These are phyloP conservation scores for Russula emetica DNA, from an alignment of 768 basidiomycete species.

Conservation along the genomic window DNA sequence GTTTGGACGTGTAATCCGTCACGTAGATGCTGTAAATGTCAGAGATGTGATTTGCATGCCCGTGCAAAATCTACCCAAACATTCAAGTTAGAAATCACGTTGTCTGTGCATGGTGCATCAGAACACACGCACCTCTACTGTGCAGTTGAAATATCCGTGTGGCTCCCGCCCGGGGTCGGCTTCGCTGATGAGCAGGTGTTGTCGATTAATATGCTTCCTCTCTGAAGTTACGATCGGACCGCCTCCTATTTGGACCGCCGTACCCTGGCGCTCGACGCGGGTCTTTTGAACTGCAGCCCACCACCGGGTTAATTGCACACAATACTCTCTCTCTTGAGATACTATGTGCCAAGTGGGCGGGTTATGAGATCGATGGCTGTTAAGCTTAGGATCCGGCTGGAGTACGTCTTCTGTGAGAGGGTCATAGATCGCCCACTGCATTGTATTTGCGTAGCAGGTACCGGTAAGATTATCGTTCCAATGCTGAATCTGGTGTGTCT, in stretches of 20 bases:
- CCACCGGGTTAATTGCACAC: conserved; percentile 19
- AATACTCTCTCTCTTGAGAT: conserved; percentile 16
- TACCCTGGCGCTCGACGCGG: conserved; percentile 20
- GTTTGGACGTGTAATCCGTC: conserved; percentile 27
- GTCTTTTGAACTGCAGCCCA: conserved; percentile 25
- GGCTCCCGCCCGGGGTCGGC: conserved; percentile 44
- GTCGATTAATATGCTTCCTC: conserved; percentile 28
- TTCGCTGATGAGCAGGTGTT: conserved; percentile 50
- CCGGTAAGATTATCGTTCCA: conserved; percentile 18
- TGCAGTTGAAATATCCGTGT: conserved; percentile 57
- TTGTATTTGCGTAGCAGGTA: conserved; percentile 11
- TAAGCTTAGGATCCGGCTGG: conserved; percentile 11
- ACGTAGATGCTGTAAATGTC: conserved; percentile 27
- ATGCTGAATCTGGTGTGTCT: conserved; percentile 9
- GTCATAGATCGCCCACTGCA: conserved; percentile 23
- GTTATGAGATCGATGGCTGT: neutral
- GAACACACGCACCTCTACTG: conserved; percentile 34
- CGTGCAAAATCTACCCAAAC: conserved; percentile 22
- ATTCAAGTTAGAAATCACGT: neutral
- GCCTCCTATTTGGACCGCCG: conserved; percentile 24
- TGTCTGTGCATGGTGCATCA: neutral
- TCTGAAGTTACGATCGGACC: conserved; percentile 5
- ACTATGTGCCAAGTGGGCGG: conserved; percentile 4
- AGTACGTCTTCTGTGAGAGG: conserved; percentile 4
- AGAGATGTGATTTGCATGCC: conserved; percentile 11